These are phyloP conservation scores for Nectriaceae sp. DNA, from an alignment of 2,329 filamentous ascomycete species.

Conservation along the genomic window DNA sequence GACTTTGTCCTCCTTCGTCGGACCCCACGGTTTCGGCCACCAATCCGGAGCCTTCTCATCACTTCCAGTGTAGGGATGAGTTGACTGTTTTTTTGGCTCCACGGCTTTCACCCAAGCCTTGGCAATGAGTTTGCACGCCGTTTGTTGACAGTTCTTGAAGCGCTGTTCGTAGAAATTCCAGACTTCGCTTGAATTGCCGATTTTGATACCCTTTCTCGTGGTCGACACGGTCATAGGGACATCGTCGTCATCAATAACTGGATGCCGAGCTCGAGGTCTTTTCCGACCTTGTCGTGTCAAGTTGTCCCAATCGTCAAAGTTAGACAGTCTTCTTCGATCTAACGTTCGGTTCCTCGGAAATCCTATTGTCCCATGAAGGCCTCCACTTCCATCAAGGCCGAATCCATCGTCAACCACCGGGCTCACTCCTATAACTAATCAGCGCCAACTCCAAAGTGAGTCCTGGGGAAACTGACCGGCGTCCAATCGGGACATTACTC, in stretches of 20 bases:
- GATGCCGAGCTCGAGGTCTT: conserved; percentile 37
- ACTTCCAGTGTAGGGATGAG: conserved; percentile 69
- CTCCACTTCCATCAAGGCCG: conserved; percentile 29
- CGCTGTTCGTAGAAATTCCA: conserved; percentile 62
- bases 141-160: conserved; percentile 69
- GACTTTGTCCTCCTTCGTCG: conserved; percentile 54
- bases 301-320: conserved; percentile 35
- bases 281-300: conserved; percentile 32
- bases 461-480: conserved; percentile 35
- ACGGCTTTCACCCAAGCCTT: conserved; percentile 77
- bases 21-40: conserved; percentile 63
- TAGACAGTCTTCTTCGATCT: conserved; percentile 35
- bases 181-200: conserved; percentile 56
- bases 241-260: conserved; percentile 43
- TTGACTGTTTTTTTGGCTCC: conserved; percentile 76
- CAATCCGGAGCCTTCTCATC: conserved; percentile 64
- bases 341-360: conserved; percentile 27
- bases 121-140: conserved; percentile 69
- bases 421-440: conserved; percentile 30
- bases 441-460: conserved; percentile 3
- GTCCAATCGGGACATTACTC: conserved; percentile 40
- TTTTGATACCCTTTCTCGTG: conserved; percentile 46
- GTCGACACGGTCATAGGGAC: conserved; percentile 40
- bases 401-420: conserved; percentile 36
- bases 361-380: conserved; percentile 25